Evolutionary conservation across 1,284 basidiomycete species (phyloP).

Genomic region (Ceratobasidium sp.): DNA sequence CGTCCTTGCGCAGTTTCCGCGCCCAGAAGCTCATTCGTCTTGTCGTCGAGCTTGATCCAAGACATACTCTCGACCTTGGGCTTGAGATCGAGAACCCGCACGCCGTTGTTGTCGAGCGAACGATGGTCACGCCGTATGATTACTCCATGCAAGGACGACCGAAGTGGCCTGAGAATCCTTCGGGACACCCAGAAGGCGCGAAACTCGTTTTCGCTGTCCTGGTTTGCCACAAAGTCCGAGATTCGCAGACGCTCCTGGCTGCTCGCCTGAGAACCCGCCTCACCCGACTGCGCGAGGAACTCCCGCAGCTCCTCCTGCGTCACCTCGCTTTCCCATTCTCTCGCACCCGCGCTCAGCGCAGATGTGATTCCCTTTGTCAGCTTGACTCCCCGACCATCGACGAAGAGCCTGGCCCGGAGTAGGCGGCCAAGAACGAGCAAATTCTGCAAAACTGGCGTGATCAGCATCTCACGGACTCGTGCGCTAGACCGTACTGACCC

Average conservation of each 20-base stretch:
- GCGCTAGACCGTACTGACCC: background rate
- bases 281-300: background rate
- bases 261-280: background rate
- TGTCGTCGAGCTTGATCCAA: background rate
- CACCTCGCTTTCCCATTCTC: background rate
- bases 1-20: background rate
- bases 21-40: background rate
- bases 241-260: too few relatives aligned
- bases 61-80: background rate
- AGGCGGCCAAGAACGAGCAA: background rate
- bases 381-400: background rate
- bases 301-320: background rate
- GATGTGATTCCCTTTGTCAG: background rate
- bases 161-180: background rate
- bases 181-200: background rate
- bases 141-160: background rate
- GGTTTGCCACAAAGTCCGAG: too few relatives aligned
- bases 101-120: background rate
- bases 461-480: too few relatives aligned
- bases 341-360: background rate
- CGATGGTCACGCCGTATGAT: background rate
- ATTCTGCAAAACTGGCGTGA: background rate
- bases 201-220: background rate
- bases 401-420: background rate
- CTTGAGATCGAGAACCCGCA: background rate